Evolutionary conservation across 345 rosid species (phyloP).

Genomic region (Eucalyptus cladocalyx): DNA sequence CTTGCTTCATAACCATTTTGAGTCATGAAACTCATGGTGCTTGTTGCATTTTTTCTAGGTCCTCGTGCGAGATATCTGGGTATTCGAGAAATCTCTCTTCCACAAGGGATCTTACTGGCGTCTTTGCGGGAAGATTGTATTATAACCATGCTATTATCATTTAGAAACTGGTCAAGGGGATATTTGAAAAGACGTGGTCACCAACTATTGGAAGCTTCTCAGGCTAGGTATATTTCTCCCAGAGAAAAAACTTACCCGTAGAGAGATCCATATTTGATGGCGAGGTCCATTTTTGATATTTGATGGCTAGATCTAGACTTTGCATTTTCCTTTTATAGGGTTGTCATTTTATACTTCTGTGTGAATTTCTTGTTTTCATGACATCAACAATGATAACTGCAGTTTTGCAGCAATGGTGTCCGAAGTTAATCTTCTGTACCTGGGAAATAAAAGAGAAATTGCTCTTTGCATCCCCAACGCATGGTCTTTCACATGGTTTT

Average conservation of each 20-base stretch:
- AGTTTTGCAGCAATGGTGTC: not conserved
- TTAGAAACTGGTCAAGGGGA: not conserved
- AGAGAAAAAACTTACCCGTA: not conserved
- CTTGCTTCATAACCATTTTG: not conserved
- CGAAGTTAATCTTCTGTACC: not conserved
- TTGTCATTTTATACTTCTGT: not conserved
- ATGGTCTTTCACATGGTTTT: not conserved
- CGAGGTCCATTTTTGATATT: not conserved
- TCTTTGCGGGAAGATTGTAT: conserved; percentile 62
- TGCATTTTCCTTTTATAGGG: not conserved
- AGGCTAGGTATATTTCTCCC: not conserved
- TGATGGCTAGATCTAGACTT: not conserved
- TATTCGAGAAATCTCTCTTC: conserved; percentile 91
- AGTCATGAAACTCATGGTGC: not conserved
- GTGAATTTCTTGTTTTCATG: not conserved
- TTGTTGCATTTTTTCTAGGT: conserved; percentile 23
- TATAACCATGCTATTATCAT: not conserved
- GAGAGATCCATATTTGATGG: not conserved
- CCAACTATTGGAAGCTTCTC: not conserved
- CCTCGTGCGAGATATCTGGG: conserved; percentile 91
- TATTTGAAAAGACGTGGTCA: not conserved
- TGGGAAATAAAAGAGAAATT: not conserved
- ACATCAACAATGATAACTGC: not conserved
- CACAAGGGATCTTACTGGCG: conserved; percentile 84
- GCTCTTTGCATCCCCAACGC: not conserved